These are phyloP conservation scores for Moricandia moricandioides DNA, from an alignment of 345 rosid species.

Conservation along the genomic window DNA sequence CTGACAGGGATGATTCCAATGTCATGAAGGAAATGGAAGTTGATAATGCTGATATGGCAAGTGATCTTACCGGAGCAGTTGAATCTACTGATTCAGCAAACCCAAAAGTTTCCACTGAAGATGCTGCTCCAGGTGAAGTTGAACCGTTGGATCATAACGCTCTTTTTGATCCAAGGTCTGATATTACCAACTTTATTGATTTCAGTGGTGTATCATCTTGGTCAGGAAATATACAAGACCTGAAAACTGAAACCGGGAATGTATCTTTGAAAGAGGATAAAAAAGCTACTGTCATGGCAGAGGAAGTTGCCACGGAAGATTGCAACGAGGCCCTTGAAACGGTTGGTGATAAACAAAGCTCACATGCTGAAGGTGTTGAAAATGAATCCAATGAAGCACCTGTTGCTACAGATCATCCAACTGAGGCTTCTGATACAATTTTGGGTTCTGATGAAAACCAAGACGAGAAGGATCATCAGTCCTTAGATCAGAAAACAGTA, in stretches of 20 bases:
- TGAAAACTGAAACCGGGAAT: slow-evolving; percentile 23
- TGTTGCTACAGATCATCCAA: background rate
- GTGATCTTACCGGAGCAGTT: background rate
- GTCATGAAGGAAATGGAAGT: slow-evolving; percentile 28
- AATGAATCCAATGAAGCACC: background rate
- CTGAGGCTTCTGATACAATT: background rate
- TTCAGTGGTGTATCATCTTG: slow-evolving; percentile 41
- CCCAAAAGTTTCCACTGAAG: slow-evolving; percentile 14
- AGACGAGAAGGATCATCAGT: background rate
- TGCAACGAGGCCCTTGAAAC: slow-evolving; percentile 17
- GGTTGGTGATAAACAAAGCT: background rate
- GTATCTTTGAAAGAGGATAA: slow-evolving; percentile 28
- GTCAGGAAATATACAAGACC: slow-evolving; percentile 40
- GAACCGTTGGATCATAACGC: slow-evolving; percentile 33
- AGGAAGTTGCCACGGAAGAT: slow-evolving; percentile 30
- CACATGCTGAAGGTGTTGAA: slow-evolving; percentile 10
- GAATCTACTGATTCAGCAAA: slow-evolving; percentile 22
- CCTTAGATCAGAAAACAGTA: no score
- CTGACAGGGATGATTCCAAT: slow-evolving; percentile 33
- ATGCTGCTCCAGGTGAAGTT: slow-evolving; percentile 39
- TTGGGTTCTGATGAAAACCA: background rate
- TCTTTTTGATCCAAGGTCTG: slow-evolving; percentile 40
- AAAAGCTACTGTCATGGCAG: slow-evolving; percentile 15
- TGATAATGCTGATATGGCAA: slow-evolving; percentile 27
- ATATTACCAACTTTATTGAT: slow-evolving; percentile 42